Percentiles rank a stretch among this genome's conserved stretches.
Conservation (phyloP, 495 filamentous ascomycete species). For the Penicillium lagena region DNA sequence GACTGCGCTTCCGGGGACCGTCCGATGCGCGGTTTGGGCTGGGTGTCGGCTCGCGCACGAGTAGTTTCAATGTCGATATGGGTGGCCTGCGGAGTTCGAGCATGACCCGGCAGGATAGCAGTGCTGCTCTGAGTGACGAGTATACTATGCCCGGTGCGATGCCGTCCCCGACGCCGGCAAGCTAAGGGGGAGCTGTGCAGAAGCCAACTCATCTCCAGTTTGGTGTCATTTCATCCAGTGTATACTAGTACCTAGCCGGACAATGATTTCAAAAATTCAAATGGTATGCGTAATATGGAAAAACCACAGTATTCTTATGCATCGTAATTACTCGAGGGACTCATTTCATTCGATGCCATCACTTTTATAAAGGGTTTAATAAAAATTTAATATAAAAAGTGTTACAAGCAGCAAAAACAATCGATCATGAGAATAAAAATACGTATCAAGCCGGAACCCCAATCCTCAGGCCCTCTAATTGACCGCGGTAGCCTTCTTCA, state of each 20-base stretch:
- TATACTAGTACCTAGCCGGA: too few species aligned
- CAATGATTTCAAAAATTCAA: too few species aligned
- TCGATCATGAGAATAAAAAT: too few species aligned
- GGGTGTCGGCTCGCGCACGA: slow-evolving; percentile 29
- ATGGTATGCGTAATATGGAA: too few species aligned
- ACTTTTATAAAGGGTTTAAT: too few species aligned
- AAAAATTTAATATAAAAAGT: too few species aligned
- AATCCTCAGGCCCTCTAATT: slow-evolving; percentile 8
- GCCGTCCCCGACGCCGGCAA: slow-evolving; percentile 15
- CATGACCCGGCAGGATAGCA: slow-evolving; percentile 29
- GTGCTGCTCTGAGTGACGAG: slow-evolving; percentile 21
- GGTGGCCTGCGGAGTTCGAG: slow-evolving; percentile 29
- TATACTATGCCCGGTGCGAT: slow-evolving; percentile 30
- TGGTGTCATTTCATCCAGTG: too few species aligned
- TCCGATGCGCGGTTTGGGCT: slow-evolving; percentile 25
- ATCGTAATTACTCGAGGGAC: too few species aligned
- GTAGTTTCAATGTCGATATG: slow-evolving; percentile 34
- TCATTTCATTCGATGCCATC: too few species aligned
- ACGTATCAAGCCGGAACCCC: neutral
- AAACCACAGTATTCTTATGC: too few species aligned
- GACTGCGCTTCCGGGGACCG: slow-evolving; percentile 30
- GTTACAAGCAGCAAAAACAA: too few species aligned
- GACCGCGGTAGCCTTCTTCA: slow-evolving; percentile 18
- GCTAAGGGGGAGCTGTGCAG: neutral
- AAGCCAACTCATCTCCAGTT: too few species aligned